Evolutionary conservation across 768 basidiomycete species (phyloP), one percentile per base, ranked within the genome.

Genomic region (Dacryopinax primogenitus): DNA sequence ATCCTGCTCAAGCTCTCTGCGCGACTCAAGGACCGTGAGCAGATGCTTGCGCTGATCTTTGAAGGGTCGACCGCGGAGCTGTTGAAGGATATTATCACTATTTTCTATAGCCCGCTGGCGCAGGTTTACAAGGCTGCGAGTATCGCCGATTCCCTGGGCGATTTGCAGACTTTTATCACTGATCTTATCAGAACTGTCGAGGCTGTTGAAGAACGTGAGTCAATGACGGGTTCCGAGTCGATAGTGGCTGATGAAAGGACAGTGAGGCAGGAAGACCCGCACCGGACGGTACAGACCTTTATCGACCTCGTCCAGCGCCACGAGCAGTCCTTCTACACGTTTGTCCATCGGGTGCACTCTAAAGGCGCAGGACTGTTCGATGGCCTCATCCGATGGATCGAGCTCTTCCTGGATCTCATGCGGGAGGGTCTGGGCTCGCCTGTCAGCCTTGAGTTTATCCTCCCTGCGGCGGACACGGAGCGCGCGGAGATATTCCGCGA

Each of bases 321-420:
- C 74, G 93, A 98, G 70, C 91, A 94, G 72, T 77, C 92, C 0
- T 98, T 98, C 78, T 99, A 99, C 79, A 80, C 81, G 66, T 99
- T 99, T 73, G 94, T 99, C 30, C 92, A 99, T 82, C 96, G 95
- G 70, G 96, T 99, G 1, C 96, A 99, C 72, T 87, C 92, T 47
- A 97, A 97, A 73, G 96, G 96, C 35, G 88, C 93, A 71, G 88
- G 86, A 23, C 81, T 99, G 13, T 99, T 99, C 74, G 88, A 93
- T 71, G 84, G 82, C 71, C 84, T 99, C 65, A 97, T 97, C 92
- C 83, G 80, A 37, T 99, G 96, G 96, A 88, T 96, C 74, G 94
- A 98, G 75, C 83, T 90, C 35, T 98, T 98, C 78, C 80, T 98
- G 66, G 88, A 88, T 28, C 83, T 89, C 64, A 83, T 93, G 58